A percentile compares a stretch with the other conserved stretches of the same genome.
phyloP scores from a whole-genome alignment of 768 basidiomycete genomes.

The Tephrocybe rancida region DNA sequence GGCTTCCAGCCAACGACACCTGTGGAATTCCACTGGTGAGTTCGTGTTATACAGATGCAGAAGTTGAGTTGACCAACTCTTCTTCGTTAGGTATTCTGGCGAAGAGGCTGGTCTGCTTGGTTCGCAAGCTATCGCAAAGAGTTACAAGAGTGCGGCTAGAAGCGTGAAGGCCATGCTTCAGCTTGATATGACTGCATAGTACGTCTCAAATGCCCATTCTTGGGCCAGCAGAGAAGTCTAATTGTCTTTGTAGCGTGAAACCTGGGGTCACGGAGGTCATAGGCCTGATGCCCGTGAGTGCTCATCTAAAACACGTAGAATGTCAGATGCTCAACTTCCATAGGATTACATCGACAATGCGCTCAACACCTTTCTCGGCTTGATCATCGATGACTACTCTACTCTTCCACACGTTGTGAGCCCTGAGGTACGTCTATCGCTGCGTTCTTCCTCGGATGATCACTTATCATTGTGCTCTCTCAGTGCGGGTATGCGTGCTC shows the following conservation, averaged over 20 bases:
- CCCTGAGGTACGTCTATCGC: conserved; percentile 35
- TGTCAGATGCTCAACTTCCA: not conserved
- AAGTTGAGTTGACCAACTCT: not conserved
- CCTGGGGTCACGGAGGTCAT: conserved; percentile 40
- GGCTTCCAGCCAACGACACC: conserved; percentile 43
- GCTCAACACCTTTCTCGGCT: conserved; percentile 44
- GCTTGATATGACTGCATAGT: conserved; percentile 48
- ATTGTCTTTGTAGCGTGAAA: conserved; percentile 38
- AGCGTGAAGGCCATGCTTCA: conserved; percentile 45
- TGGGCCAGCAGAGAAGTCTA: not conserved
- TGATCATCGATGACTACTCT: conserved; percentile 44
- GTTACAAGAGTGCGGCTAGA: conserved; percentile 42
- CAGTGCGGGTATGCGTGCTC: conserved; percentile 64
- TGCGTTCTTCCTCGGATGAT: too few species aligned
- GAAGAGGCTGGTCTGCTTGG: conserved; percentile 55
- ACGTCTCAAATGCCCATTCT: conserved; percentile 8
- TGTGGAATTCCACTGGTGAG: conserved; percentile 52
- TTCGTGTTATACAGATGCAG: not conserved
- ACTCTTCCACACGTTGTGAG: conserved; percentile 40
- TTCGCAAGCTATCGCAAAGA: conserved; percentile 47
- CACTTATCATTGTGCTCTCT: not conserved
- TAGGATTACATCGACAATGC: conserved; percentile 32
- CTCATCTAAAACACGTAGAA: not conserved
- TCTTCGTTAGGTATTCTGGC: conserved; percentile 27
- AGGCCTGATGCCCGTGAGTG: conserved; percentile 33